Evolutionary conservation across 1,139 yeast genomes (phyloP).

Genomic region (Dujonia santamariae): DNA sequence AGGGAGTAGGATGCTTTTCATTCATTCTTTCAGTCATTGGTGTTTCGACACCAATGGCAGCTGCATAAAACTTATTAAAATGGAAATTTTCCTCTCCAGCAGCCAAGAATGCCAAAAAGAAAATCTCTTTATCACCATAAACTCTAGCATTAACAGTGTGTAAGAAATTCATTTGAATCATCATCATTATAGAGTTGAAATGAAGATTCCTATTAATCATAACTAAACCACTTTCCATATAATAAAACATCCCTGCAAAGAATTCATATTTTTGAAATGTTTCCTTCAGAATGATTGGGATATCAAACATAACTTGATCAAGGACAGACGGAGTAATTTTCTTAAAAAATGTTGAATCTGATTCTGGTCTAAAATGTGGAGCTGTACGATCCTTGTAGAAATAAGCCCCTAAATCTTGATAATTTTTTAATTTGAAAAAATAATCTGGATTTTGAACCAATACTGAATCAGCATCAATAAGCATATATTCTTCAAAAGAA

Average conservation of each 20-base stretch:
- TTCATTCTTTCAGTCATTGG: constrained; percentile 20
- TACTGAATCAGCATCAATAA: constrained; percentile 36
- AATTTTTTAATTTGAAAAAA: constrained; percentile 27
- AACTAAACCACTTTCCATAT: constrained; percentile 34
- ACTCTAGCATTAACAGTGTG: constrained; percentile 21
- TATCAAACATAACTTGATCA: constrained; percentile 28
- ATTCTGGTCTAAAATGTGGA: constrained; percentile 22
- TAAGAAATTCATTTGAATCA: constrained; percentile 27
- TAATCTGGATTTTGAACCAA: constrained; percentile 26
- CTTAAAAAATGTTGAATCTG: constrained; percentile 23
- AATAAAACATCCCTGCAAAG: constrained; percentile 29
- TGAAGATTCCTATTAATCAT: constrained; percentile 26
- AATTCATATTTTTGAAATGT: constrained; percentile 19
- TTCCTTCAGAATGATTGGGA: constrained; percentile 25
- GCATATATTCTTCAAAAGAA: constrained; percentile 32
- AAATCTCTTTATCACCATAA: constrained; percentile 35
- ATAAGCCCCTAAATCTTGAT: constrained; percentile 26
- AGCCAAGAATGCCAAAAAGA: constrained; percentile 32
- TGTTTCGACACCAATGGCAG: constrained; percentile 28
- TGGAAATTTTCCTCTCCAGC: constrained; percentile 32
- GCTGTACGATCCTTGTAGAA: constrained; percentile 32
- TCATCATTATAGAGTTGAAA: constrained; percentile 26
- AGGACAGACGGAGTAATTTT: constrained; percentile 27
- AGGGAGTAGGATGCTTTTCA: constrained; percentile 15
- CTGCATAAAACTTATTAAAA: constrained; percentile 27